Conservation (phyloP, 768 basidiomycete species). For the Hysterangium stoloniferum region DNA sequence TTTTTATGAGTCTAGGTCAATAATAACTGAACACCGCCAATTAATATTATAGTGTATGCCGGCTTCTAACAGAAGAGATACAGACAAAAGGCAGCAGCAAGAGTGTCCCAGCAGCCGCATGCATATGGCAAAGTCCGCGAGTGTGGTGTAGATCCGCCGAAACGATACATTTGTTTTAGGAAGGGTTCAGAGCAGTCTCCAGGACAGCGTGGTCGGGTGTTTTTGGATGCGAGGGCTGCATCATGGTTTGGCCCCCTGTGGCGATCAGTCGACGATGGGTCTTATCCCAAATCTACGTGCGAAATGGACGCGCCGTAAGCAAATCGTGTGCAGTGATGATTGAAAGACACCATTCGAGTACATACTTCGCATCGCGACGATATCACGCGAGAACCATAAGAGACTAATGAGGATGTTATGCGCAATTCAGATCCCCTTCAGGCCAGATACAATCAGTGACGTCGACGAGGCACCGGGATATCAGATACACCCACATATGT, state of each 20-base stretch:
- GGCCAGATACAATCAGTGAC: not conserved
- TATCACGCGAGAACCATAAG: slow-evolving; percentile 4
- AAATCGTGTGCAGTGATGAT: not conserved
- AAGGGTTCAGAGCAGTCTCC: too few relatives aligned
- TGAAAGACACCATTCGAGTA: not conserved
- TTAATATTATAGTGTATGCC: too few relatives aligned
- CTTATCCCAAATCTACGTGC: slow-evolving; percentile 4
- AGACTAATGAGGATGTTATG: not conserved
- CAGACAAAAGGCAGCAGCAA: too few relatives aligned
- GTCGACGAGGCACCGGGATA: not conserved
- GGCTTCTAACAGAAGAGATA: too few relatives aligned
- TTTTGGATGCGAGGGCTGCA: slow-evolving; percentile 12
- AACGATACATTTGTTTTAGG: too few relatives aligned
- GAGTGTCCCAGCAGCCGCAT: too few relatives aligned
- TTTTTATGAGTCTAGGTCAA: too few relatives aligned
- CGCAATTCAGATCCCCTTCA: slow-evolving; percentile 3
- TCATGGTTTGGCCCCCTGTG: slow-evolving; percentile 10
- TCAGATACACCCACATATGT: not conserved
- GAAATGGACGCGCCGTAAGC: not conserved
- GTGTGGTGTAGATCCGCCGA: too few relatives aligned
- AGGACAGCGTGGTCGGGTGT: too few relatives aligned
- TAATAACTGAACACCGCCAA: too few relatives aligned
- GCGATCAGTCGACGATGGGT: slow-evolving; percentile 1
- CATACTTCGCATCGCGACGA: slow-evolving; percentile 12
- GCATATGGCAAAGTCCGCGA: too few relatives aligned